A percentile compares a stretch with the other conserved stretches of the same genome.
phyloP scores from a whole-genome alignment of 345 rosid species.

The Garcia nutans region DNA sequence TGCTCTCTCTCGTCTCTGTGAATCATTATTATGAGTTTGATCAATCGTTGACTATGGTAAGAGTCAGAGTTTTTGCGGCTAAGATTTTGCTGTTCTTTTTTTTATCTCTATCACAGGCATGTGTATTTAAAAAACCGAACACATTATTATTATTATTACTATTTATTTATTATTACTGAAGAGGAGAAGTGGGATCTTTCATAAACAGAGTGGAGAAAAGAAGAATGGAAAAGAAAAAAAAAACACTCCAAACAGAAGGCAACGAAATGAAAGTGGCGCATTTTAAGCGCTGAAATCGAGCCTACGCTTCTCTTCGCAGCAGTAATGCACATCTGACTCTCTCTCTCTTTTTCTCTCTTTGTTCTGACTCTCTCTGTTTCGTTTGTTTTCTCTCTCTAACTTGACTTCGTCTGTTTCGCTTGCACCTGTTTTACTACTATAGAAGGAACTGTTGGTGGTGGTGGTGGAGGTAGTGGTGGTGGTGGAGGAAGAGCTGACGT shows the following conservation, averaged over 20 bases:
- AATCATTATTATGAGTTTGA: not conserved
- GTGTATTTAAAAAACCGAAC: not conserved
- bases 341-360: not conserved
- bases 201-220: no score
- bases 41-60: not conserved
- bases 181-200: not conserved
- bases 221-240: not conserved
- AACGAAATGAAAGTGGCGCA: slow-evolving; percentile 32
- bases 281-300: slow-evolving; percentile 40
- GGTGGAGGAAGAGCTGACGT: slow-evolving; percentile 23
- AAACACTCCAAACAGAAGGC: not conserved
- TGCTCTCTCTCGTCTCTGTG: not conserved
- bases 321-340: not conserved
- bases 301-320: slow-evolving; percentile 3
- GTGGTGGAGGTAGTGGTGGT: not conserved
- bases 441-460: not conserved
- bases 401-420: not conserved
- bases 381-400: slow-evolving; percentile 1
- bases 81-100: slow-evolving; percentile 15
- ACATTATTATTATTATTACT: not conserved
- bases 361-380: not conserved
- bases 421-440: no score
- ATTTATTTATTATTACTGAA: no score
- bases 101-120: not conserved
- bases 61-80: slow-evolving; percentile 11